phyloP scores from a whole-genome alignment of 805 yeast species.

The Blastobotrys attinorum region DNA sequence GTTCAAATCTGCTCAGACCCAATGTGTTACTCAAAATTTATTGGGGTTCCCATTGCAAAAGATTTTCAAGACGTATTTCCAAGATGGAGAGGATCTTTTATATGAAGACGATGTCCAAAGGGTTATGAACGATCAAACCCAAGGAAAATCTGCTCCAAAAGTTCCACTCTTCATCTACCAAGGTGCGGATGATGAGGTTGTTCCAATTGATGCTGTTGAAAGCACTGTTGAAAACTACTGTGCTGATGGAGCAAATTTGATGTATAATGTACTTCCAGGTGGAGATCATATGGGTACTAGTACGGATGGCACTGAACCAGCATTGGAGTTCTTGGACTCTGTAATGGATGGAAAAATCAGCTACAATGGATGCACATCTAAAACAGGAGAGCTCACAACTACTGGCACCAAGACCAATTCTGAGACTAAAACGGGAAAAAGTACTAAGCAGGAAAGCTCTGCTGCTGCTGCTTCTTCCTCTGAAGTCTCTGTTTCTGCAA shows the following conservation, averaged over 20 bases:
- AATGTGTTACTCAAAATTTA: slow-evolving; percentile 15
- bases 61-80: slow-evolving; percentile 16
- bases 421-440: no score
- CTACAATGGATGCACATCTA: not conserved
- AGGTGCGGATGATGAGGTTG: slow-evolving; percentile 19
- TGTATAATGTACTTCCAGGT: slow-evolving; percentile 10
- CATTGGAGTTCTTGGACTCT: slow-evolving; percentile 5
- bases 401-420: not conserved
- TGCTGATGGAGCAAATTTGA: slow-evolving; percentile 12
- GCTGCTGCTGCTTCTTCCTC: not conserved
- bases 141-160: slow-evolving; percentile 14
- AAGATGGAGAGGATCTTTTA: slow-evolving; percentile 16
- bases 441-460: no score
- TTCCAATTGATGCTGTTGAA: slow-evolving; percentile 15
- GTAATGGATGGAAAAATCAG: not conserved
- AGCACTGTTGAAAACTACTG: slow-evolving; percentile 13
- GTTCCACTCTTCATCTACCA: slow-evolving; percentile 20
- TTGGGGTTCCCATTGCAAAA: slow-evolving; percentile 12
- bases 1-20: slow-evolving; percentile 8
- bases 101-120: slow-evolving; percentile 7
- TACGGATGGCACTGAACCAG: slow-evolving; percentile 8
- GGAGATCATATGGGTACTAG: slow-evolving; percentile 12
- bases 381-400: not conserved
- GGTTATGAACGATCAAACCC: slow-evolving; percentile 13
- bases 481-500: not conserved